Percentiles rank a stretch among this genome's conserved stretches.
Conservation (phyloP, 2,329 filamentous ascomycete genomes). For the Aspergillus persii region DNA sequence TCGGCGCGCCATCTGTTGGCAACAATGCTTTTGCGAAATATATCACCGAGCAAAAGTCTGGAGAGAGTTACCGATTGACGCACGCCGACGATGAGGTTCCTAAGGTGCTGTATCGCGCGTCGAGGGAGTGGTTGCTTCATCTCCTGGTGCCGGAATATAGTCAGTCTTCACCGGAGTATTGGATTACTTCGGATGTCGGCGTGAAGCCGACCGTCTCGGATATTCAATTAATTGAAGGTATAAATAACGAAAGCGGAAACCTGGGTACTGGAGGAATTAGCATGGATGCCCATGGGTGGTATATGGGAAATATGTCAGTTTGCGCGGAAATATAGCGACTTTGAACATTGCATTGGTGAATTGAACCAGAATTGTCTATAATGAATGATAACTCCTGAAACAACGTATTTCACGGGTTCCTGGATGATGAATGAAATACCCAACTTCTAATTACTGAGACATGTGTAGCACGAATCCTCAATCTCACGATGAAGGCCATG, state of each 20-base stretch:
- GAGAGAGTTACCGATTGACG: slow-evolving; percentile 3
- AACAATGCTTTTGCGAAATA: slow-evolving; percentile 4
- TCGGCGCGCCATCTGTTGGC: slow-evolving; percentile 3
- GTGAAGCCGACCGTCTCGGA: slow-evolving; percentile 24
- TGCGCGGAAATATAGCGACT: background rate
- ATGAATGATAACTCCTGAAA: too few species aligned
- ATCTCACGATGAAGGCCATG: too few species aligned
- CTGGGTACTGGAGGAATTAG: background rate
- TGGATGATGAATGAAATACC: too few species aligned
- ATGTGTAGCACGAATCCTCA: too few species aligned
- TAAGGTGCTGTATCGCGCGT: background rate
- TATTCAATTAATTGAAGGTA: slow-evolving; percentile 22
- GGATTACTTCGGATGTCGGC: slow-evolving; percentile 5
- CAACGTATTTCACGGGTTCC: too few species aligned
- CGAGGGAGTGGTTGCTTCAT: background rate
- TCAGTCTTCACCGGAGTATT: slow-evolving; percentile 13
- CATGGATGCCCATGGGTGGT: slow-evolving; percentile 5
- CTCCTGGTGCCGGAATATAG: slow-evolving; percentile 5
- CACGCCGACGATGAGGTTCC: slow-evolving; percentile 1
- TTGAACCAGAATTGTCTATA: too few species aligned
- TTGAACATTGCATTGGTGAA: background rate
- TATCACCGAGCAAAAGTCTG: background rate
- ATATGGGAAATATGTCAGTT: slow-evolving; percentile 1
- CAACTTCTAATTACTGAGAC: too few species aligned
- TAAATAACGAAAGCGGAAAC: slow-evolving; percentile 13